phyloP scores from a whole-genome alignment of 1,139 yeast species.

The Blastobotrys apis region DNA sequence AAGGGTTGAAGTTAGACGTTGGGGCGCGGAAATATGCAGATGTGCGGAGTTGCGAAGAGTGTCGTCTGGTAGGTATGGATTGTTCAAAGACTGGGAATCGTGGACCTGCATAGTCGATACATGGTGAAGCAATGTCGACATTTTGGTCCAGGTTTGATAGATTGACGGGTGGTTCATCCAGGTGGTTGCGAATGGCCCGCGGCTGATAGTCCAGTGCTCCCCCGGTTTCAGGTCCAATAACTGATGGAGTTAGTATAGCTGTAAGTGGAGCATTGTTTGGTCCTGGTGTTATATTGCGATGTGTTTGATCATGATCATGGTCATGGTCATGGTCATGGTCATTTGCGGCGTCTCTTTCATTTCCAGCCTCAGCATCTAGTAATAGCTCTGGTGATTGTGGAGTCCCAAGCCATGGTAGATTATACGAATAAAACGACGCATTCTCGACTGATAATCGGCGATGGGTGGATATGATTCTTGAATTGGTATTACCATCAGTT shows the following conservation, averaged over 20 bases:
- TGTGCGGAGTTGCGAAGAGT: background rate
- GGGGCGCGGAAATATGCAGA: conserved; percentile 4
- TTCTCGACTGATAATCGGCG: background rate
- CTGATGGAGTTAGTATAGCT: conserved; percentile 8
- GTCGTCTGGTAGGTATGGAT: background rate
- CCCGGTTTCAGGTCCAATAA: conserved; percentile 12
- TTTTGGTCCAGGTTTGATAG: background rate
- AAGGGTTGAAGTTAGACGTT: conserved; percentile 8
- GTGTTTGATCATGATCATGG: background rate
- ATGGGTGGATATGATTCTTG: too few relatives aligned
- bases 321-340: background rate
- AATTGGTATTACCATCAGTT: too few relatives aligned
- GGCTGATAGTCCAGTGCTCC: conserved; percentile 13
- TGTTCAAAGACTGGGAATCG: conserved; percentile 16
- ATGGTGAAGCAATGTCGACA: conserved; percentile 7
- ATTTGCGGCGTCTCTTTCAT: background rate
- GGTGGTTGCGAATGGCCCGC: background rate
- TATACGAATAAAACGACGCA: background rate
- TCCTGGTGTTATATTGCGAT: background rate
- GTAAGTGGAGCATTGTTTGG: background rate
- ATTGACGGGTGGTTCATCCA: background rate
- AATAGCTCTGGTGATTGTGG: background rate
- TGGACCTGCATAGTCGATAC: conserved; percentile 20
- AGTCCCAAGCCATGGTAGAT: conserved; percentile 1
- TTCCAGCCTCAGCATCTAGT: background rate